These are phyloP conservation scores for Daldinia childiae DNA, from an alignment of 495 filamentous ascomycete genomes.

Conservation along the genomic window DNA sequence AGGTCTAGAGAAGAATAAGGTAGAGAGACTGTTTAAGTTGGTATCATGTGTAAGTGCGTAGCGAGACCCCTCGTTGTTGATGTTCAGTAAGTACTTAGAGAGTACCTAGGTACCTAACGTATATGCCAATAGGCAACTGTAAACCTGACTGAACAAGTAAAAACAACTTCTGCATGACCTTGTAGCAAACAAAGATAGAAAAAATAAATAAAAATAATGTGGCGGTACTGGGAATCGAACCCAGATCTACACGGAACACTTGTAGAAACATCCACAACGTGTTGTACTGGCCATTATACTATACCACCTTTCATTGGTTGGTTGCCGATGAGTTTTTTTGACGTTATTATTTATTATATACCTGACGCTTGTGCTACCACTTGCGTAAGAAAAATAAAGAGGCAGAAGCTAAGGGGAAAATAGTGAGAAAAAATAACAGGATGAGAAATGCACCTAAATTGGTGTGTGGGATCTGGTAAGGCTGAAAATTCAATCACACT, in stretches of 20 bases:
- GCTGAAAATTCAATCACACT: not conserved
- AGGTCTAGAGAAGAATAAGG: too few relatives aligned
- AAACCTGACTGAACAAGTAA: not conserved
- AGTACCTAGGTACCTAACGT: too few relatives aligned
- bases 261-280: slow-evolving; percentile 11
- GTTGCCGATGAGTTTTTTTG: not conserved
- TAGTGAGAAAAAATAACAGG: not conserved
- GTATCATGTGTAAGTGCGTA: too few relatives aligned
- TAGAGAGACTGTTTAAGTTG: too few relatives aligned
- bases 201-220: not conserved
- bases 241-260: slow-evolving; percentile 12
- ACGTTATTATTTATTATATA: not conserved
- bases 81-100: too few relatives aligned
- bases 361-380: not conserved
- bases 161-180: not conserved
- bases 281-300: slow-evolving; percentile 15
- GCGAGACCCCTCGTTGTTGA: too few relatives aligned
- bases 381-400: not conserved
- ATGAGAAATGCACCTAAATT: slow-evolving; percentile 3
- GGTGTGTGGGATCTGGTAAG: not conserved
- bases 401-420: not conserved
- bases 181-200: not conserved
- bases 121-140: too few relatives aligned
- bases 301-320: slow-evolving; percentile 7
- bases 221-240: slow-evolving; percentile 19